A percentile compares a stretch with the other conserved stretches of the same genome.
These are phyloP conservation scores for Gonium pectorale DNA, from an alignment of 139 green algal species.

Conservation along the genomic window DNA sequence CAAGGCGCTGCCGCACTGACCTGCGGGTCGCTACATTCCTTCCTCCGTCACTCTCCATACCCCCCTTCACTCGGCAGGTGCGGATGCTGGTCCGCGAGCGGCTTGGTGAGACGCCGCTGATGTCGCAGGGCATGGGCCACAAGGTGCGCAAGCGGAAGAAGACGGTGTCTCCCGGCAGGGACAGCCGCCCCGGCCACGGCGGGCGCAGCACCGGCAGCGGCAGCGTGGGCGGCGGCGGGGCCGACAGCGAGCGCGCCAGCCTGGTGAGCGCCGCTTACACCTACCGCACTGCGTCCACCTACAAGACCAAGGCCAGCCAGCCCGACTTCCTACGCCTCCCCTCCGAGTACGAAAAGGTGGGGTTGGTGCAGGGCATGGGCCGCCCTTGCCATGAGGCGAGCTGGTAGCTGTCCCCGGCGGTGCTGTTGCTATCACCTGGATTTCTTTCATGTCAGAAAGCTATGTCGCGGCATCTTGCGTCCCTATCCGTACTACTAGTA, in stretches of 20 bases:
- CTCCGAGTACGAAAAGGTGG: conserved; percentile 66
- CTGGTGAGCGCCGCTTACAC: conserved; percentile 47
- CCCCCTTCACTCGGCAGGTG: no score
- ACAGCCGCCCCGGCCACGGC: not conserved
- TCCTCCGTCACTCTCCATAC: no score
- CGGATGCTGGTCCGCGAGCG: conserved; percentile 50
- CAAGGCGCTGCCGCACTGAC: no score
- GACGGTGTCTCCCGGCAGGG: not conserved
- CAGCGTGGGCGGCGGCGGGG: not conserved
- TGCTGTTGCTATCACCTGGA: no score
- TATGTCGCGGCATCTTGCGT: no score
- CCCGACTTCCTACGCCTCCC: conserved; percentile 62
- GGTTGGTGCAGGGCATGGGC: no score
- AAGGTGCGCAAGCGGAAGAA: conserved; percentile 43
- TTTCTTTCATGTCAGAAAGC: no score
- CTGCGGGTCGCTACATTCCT: no score
- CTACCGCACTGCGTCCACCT: conserved; percentile 41
- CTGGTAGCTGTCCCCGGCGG: no score
- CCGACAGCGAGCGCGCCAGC: conserved; percentile 14
- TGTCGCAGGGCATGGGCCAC: conserved; percentile 26
- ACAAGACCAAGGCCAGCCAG: conserved; percentile 39
- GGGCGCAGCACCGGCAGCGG: not conserved
- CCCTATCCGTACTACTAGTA: no score
- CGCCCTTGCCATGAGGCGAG: no score
- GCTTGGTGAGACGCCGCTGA: conserved; percentile 45